Evolutionary conservation across 106 monocot genomes (phyloP).

Genomic region (Acorus gramineus): DNA sequence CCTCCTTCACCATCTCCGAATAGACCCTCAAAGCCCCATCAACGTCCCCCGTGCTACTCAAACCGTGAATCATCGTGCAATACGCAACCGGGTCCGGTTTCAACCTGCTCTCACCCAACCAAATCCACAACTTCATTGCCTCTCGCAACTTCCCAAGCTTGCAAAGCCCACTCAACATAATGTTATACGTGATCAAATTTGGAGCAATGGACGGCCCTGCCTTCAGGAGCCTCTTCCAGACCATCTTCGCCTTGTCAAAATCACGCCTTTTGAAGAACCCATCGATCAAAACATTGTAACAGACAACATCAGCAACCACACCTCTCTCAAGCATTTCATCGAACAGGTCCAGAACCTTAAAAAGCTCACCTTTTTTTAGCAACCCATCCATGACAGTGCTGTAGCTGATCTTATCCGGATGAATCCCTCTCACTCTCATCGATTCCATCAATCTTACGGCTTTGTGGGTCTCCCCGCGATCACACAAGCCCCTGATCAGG

Average conservation of each 20-base stretch:
- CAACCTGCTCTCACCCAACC: constrained; percentile 48
- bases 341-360: constrained; percentile 42
- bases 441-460: constrained; percentile 21
- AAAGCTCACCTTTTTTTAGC: constrained; percentile 1
- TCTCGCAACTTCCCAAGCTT: constrained; percentile 51
- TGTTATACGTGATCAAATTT: constrained; percentile 64
- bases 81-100: constrained; percentile 54
- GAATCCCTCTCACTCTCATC: constrained; percentile 12
- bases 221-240: constrained; percentile 53
- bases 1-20: constrained; percentile 48
- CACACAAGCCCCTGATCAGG: constrained; percentile 57
- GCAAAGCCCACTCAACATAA: constrained; percentile 64
- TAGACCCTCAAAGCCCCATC: constrained; percentile 43
- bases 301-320: constrained; percentile 47
- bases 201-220: constrained; percentile 34
- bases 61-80: constrained; percentile 55
- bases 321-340: constrained; percentile 66
- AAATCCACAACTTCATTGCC: constrained; percentile 36
- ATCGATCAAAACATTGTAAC: constrained; percentile 79
- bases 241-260: constrained; percentile 34
- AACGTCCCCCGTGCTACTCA: constrained; percentile 53
- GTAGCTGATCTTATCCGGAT: constrained; percentile 41
- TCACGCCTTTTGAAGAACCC: constrained; percentile 59
- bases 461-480: constrained; percentile 12
- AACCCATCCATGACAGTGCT: constrained; percentile 11